Conservation (phyloP, 148 eudicot species). For the Chenopodium berlandieri region DNA sequence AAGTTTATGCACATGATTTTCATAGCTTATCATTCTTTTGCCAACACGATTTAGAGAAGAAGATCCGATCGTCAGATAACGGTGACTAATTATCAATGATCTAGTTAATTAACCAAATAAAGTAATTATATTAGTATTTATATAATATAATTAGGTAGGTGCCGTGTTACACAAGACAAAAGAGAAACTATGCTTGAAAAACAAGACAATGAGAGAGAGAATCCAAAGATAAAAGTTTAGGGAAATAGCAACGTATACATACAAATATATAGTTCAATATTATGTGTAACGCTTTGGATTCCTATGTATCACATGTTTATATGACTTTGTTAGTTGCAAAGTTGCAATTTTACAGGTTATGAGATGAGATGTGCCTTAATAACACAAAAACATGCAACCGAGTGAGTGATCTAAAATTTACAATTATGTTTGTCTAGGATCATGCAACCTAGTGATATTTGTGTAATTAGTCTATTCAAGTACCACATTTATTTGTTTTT, state of each 20-base stretch:
- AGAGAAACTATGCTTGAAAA: background rate
- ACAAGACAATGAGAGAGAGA: background rate
- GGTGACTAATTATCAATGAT: background rate
- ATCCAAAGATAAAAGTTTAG: background rate
- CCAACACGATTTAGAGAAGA: background rate
- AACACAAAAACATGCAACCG: background rate
- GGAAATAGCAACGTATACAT: too few species aligned
- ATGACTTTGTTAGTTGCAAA: background rate
- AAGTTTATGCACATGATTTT: background rate
- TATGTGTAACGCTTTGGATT: background rate
- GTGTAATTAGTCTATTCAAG: too few species aligned
- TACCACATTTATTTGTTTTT: too few species aligned
- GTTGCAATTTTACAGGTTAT: background rate
- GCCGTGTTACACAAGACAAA: background rate
- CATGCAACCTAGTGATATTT: background rate
- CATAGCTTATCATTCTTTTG: background rate
- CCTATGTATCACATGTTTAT: background rate
- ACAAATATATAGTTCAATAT: too few species aligned
- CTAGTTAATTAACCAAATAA: background rate
- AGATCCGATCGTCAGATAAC: background rate
- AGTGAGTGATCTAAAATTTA: slow-evolving; percentile 10
- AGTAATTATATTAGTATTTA: background rate
- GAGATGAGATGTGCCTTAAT: background rate
- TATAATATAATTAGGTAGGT: background rate
- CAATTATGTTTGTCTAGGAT: background rate